Conservation (phyloP, 805 yeast genomes). For the Metschnikowia peoriensis region DNA sequence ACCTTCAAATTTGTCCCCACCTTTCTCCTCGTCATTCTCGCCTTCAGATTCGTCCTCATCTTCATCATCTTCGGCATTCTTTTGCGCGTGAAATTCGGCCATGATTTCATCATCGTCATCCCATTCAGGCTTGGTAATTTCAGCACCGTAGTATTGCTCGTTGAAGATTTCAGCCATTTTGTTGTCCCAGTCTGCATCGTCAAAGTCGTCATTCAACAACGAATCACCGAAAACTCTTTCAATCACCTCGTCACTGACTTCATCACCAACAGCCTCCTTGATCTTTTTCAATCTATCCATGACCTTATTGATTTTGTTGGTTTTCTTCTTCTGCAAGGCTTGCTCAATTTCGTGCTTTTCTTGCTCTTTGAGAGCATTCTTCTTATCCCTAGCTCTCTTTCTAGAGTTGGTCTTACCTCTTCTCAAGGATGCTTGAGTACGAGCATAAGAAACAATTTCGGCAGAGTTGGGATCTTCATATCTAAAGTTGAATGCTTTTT, state of each 20-base stretch:
- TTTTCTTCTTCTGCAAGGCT: constrained; percentile 67
- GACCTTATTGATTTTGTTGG: constrained; percentile 71
- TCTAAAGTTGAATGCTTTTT: constrained; percentile 90
- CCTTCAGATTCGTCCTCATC: constrained; percentile 10
- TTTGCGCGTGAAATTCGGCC: constrained; percentile 30
- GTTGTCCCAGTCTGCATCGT: constrained; percentile 86
- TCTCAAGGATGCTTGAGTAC: constrained; percentile 89
- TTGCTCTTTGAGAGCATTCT: constrained; percentile 51
- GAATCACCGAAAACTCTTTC: constrained; percentile 69
- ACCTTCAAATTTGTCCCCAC: constrained; percentile 15
- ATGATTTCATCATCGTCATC: constrained; percentile 44
- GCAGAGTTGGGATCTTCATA: constrained; percentile 90
- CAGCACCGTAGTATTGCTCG: constrained; percentile 70
- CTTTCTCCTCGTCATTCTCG: constrained; percentile 16
- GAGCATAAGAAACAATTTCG: constrained; percentile 91
- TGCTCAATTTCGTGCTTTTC: constrained; percentile 57
- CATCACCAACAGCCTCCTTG: constrained; percentile 66
- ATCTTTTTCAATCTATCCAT: constrained; percentile 67
- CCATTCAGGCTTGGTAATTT: constrained; percentile 59
- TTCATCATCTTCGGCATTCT: constrained; percentile 20
- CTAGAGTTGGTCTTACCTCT: constrained; percentile 72
- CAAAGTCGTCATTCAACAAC: constrained; percentile 82
- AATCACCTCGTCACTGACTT: constrained; percentile 56
- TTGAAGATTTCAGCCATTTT: constrained; percentile 82
- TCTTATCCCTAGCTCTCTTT: constrained; percentile 76